Conservation (phyloP, 305 asterid genomes). For the Ilex paraguariensis region DNA sequence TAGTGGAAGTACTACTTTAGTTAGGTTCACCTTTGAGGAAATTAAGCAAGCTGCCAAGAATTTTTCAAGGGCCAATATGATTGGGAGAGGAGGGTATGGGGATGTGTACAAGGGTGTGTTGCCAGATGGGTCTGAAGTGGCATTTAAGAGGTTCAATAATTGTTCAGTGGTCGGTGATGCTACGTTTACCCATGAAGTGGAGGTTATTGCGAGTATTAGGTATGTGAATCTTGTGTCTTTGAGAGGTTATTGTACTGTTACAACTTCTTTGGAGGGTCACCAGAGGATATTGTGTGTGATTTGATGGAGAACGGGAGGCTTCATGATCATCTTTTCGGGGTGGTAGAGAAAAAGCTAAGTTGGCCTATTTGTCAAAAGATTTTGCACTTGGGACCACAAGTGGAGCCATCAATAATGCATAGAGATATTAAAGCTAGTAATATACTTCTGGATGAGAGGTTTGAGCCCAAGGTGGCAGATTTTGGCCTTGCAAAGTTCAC, state of each 20-base stretch:
- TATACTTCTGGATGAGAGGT: constrained; percentile 34
- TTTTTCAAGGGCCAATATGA: constrained; percentile 19
- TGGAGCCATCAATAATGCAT: constrained; percentile 34
- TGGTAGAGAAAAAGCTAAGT: constrained; percentile 17
- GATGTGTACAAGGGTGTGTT: constrained; percentile 37
- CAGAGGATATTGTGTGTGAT: constrained; percentile 42
- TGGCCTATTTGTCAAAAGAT: constrained; percentile 37
- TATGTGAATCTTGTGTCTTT: constrained; percentile 38
- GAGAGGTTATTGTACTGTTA: constrained; percentile 36
- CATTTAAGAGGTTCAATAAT: constrained; percentile 43
- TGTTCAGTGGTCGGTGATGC: constrained; percentile 35
- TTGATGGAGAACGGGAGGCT: constrained; percentile 40
- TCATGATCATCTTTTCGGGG: constrained; percentile 34
- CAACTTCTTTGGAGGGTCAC: constrained; percentile 32
- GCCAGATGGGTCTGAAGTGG: constrained; percentile 37
- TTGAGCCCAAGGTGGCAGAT: constrained; percentile 41
- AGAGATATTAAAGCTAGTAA: constrained; percentile 42
- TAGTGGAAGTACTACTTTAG: constrained; percentile 27
- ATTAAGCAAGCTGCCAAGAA: constrained; percentile 26
- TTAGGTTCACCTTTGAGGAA: constrained; percentile 26
- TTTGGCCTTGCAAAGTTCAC: constrained; percentile 42
- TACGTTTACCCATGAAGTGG: constrained; percentile 32
- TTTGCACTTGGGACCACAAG: constrained; percentile 33
- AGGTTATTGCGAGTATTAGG: constrained; percentile 41
- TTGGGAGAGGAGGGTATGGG: constrained; percentile 45